Evolutionary conservation across 371 early-diverging fungal genomes (phyloP), one percentile per base, ranked within the genome.

Genomic region (Zychaea mexicana): DNA sequence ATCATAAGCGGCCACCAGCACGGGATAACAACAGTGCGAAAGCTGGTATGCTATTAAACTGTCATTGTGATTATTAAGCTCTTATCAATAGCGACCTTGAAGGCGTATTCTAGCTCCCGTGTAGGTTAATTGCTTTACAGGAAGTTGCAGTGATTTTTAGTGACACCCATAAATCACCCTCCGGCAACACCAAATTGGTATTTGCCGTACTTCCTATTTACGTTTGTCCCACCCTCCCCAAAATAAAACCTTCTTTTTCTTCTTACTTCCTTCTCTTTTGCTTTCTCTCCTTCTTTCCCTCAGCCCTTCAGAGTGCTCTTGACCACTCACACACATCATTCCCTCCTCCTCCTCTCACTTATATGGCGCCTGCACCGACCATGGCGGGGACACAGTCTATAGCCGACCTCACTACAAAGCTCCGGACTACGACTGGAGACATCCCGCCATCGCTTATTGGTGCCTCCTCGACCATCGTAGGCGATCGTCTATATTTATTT

Each of bases 381-480:
- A 46, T 49, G 49, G 31, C 54, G 6, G 28, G 53, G 3, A 36
- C 62, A 6, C 70, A 78, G 46, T 82, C 76, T 13, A 72, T 77
- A 24, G 72, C 78, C 26, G 76, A 76, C 33, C 76, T 77, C 39
- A 76, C 72, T 8, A 77, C 78, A 9, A 66, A 69, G 33, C 64
- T 71, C 57, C 62, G 73, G 57, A 71, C 74, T 55, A 79, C 78
- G 46, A 77, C 58, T 57, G 81, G 81, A 0, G 70, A 75, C 39
- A 66, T 77, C 2, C 91, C 91, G n/a, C 91, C 91, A 2, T 80
- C 86, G 12, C 71, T 90, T 22, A 86, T 90, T 30, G 91, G 91
- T 21, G 82, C 88, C 31, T 79, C 91, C 0, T 70, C 79, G 0
- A 88, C 89, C 7, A 73, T 89, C 9, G 70, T 87, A 31, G 75